Evolutionary conservation across 2,329 filamentous ascomycete genomes (phyloP).

Genomic region (Hymenoscyphus fructigenus): DNA sequence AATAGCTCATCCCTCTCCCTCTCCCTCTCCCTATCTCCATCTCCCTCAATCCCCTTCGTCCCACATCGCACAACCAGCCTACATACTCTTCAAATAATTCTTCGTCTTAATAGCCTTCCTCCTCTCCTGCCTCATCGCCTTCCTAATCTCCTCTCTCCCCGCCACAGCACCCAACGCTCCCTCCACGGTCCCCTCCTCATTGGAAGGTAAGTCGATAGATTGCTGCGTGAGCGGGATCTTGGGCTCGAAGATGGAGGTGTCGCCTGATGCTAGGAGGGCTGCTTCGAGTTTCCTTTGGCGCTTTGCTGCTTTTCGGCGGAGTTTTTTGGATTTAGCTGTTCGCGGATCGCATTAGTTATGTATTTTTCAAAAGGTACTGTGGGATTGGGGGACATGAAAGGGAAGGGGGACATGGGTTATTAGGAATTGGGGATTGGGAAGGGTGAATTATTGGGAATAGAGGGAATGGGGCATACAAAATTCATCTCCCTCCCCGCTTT

Average conservation of each 20-base stretch:
- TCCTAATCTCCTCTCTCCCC: slow-evolving; percentile 62
- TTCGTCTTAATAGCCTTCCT: slow-evolving; percentile 77
- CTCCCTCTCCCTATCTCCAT: background rate
- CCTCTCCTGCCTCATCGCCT: slow-evolving; percentile 72
- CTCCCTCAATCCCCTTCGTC: background rate
- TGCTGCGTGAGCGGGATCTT: slow-evolving; percentile 77
- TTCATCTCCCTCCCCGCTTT: slow-evolving; percentile 64
- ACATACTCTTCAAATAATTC: slow-evolving; percentile 83
- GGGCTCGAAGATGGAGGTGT: slow-evolving; percentile 62
- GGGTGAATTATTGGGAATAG: too few relatives aligned
- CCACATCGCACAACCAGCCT: slow-evolving; percentile 6
- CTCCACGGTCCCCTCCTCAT: slow-evolving; percentile 34
- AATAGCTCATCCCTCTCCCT: background rate
- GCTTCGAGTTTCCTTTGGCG: slow-evolving; percentile 56
- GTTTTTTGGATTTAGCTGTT: slow-evolving; percentile 76
- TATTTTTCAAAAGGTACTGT: background rate
- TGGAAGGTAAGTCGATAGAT: slow-evolving; percentile 67
- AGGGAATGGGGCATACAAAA: slow-evolving; percentile 75
- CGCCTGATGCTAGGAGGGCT: slow-evolving; percentile 61
- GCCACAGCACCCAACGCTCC: slow-evolving; percentile 46
- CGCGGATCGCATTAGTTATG: background rate
- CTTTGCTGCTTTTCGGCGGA: slow-evolving; percentile 70
- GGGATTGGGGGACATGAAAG: background rate
- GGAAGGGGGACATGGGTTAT: too few relatives aligned
- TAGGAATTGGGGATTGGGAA: background rate